phyloP scores from a whole-genome alignment of 148 eudicot genomes.

The Oxyria digyna region DNA sequence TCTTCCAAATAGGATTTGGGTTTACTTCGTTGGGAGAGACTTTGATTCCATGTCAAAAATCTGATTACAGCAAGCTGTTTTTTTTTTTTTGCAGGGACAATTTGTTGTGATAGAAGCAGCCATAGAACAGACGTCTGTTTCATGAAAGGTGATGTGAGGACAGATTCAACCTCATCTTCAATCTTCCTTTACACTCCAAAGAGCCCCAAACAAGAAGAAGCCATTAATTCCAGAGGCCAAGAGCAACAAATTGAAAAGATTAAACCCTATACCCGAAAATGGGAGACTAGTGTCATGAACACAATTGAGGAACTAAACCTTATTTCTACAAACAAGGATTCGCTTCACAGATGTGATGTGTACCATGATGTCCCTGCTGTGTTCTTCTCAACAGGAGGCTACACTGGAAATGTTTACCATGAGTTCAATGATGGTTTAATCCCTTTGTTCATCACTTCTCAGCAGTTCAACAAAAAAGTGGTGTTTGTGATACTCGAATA shows the following conservation, averaged over 20 bases:
- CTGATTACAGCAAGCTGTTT: neutral
- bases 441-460: constrained; percentile 88
- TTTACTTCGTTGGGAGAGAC: neutral
- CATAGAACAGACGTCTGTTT: constrained; percentile 56
- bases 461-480: constrained; percentile 62
- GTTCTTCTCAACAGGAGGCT: constrained; percentile 92
- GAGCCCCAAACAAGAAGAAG: constrained; percentile 9
- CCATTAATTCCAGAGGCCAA: constrained; percentile 4
- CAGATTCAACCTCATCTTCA: constrained; percentile 48
- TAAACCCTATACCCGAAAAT: constrained; percentile 78
- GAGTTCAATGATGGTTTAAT: constrained; percentile 86
- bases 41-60: neutral
- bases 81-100: constrained; percentile 41
- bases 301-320: constrained; percentile 57
- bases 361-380: constrained; percentile 74
- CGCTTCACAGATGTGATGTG: constrained; percentile 46
- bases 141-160: constrained; percentile 93
- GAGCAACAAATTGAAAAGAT: constrained; percentile 51
- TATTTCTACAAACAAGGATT: constrained; percentile 24
- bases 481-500: constrained; percentile 78
- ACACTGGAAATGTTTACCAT: constrained; percentile 80
- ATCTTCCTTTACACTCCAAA: constrained; percentile 39
- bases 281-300: constrained; percentile 63
- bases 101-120: constrained; percentile 83
- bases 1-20: neutral